These are phyloP conservation scores for Taphrina sp. DNA, from an alignment of 1,139 yeast species.

Conservation along the genomic window DNA sequence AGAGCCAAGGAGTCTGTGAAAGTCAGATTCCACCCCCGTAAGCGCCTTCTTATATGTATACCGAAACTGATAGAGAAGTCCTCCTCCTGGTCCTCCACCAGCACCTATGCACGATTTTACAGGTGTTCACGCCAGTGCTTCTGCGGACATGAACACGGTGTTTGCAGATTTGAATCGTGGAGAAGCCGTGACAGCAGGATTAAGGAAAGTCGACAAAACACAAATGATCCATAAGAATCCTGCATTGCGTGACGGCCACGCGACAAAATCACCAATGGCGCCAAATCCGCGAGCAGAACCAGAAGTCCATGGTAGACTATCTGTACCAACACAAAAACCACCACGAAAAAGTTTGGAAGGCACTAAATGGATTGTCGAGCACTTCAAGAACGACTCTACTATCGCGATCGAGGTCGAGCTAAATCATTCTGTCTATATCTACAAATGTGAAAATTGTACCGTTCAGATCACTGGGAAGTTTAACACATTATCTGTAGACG, in stretches of 20 bases:
- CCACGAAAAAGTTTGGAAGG: conserved; percentile 68
- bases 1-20: not conserved
- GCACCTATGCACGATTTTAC: conserved; percentile 63
- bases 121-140: conserved; percentile 32
- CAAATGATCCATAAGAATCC: conserved; percentile 97
- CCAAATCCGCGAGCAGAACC: conserved; percentile 78
- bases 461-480: conserved; percentile 87
- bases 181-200: conserved; percentile 72
- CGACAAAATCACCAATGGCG: conserved; percentile 46
- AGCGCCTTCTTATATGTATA: conserved; percentile 39
- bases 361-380: conserved; percentile 85
- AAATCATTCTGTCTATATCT: conserved; percentile 86
- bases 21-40: conserved; percentile 49
- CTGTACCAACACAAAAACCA: conserved; percentile 36
- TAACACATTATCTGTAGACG: conserved; percentile 78
- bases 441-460: conserved; percentile 70
- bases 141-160: conserved; percentile 74
- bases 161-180: conserved; percentile 91
- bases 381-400: conserved; percentile 56
- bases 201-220: conserved; percentile 87
- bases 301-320: conserved; percentile 52
- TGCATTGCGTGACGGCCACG: conserved; percentile 57
- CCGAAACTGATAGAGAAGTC: conserved; percentile 44
- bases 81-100: conserved; percentile 75
- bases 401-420: conserved; percentile 70